Percentiles rank a stretch among this genome's conserved stretches.
These are phyloP conservation scores for Leccinum cinnamomeum DNA, from an alignment of 1,284 basidiomycete species.

Conservation along the genomic window DNA sequence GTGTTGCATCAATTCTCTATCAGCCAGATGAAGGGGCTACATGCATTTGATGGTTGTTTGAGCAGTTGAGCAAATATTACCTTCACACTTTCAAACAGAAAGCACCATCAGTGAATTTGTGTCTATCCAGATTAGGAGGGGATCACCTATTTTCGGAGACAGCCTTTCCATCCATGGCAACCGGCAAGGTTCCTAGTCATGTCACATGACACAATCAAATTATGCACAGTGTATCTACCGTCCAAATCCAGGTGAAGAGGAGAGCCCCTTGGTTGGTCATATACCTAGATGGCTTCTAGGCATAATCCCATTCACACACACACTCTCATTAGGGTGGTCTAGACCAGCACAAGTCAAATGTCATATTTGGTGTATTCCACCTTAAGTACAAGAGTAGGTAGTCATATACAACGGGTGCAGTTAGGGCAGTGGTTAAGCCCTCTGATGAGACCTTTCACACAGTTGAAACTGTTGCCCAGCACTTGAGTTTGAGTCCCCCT, in stretches of 20 bases:
- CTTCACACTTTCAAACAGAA: too few relatives aligned
- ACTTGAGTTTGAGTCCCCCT: background rate
- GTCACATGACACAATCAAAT: too few relatives aligned
- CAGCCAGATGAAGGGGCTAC: too few relatives aligned
- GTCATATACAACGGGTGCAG: background rate
- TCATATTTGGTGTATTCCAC: background rate
- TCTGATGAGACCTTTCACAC: background rate
- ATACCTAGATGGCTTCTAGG: background rate
- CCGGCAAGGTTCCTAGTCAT: too few relatives aligned
- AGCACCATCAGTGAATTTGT: too few relatives aligned
- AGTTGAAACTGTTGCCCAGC: background rate
- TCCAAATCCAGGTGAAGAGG: background rate
- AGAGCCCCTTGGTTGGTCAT: background rate
- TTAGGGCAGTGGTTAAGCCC: background rate
- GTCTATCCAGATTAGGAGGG: too few relatives aligned
- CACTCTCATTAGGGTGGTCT: background rate
- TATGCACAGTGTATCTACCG: too few relatives aligned
- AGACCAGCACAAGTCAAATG: background rate
- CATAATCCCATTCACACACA: background rate
- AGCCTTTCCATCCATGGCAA: too few relatives aligned
- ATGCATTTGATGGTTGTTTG: too few relatives aligned
- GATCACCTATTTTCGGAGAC: too few relatives aligned
- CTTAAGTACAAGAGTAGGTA: background rate
- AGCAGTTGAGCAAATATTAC: too few relatives aligned
- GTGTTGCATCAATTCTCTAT: too few relatives aligned